phyloP scores from a whole-genome alignment of 345 rosid species.

The Geranium brycei region DNA sequence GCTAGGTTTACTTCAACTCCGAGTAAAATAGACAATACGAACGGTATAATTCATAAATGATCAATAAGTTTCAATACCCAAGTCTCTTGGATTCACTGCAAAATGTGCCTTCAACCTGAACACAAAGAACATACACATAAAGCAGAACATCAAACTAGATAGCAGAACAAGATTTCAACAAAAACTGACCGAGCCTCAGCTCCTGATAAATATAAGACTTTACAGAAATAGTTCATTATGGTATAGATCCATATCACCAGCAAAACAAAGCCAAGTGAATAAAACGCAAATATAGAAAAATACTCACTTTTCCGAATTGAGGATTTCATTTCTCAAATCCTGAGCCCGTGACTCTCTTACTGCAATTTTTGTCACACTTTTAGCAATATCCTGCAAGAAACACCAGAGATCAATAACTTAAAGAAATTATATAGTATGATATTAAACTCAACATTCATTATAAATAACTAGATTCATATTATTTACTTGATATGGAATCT shows the following conservation, averaged over 20 bases:
- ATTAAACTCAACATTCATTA: no score
- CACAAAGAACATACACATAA: constrained; percentile 2
- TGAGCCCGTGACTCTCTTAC: constrained; percentile 81
- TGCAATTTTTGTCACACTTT: constrained; percentile 78
- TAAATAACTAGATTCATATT: no score
- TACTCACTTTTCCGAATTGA: constrained; percentile 87
- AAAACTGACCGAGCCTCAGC: background rate
- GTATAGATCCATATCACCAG: no score
- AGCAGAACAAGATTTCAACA: background rate
- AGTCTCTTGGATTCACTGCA: constrained; percentile 70
- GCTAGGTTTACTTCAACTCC: constrained; percentile 1
- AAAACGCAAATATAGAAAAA: background rate
- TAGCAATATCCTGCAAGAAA: constrained; percentile 66
- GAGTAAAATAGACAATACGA: no score
- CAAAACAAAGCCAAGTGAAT: no score
- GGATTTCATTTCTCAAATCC: constrained; percentile 77
- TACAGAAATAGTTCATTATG: no score
- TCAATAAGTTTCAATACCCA: constrained; percentile 22
- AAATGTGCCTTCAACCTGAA: constrained; percentile 84
- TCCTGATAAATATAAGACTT: no score
- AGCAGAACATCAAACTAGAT: background rate
- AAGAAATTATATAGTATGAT: no score
- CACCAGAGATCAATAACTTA: no score
- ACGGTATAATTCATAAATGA: no score
- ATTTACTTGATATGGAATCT: no score